Percentiles rank a stretch among this genome's conserved stretches.
These are phyloP conservation scores for Eucalyptus shirleyi DNA, from an alignment of 345 rosid species.

Conservation along the genomic window DNA sequence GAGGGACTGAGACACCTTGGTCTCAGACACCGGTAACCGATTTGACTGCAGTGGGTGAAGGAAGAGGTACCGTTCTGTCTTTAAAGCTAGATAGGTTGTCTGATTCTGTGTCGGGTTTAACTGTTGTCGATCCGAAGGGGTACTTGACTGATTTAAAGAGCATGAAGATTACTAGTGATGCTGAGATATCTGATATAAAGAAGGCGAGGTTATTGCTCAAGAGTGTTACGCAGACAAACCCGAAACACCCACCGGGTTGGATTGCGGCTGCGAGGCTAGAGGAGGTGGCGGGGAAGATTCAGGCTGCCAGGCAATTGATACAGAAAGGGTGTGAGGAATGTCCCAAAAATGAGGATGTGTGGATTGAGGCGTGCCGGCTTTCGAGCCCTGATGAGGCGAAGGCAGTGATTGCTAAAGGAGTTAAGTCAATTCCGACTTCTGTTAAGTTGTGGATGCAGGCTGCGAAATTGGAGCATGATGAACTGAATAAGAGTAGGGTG, in stretches of 20 bases:
- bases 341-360: slow-evolving; percentile 82
- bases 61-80: slow-evolving; percentile 89
- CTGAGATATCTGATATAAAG: slow-evolving; percentile 86
- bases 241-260: slow-evolving; percentile 93
- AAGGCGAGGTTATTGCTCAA: slow-evolving; percentile 83
- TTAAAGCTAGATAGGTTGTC: slow-evolving; percentile 83
- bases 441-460: slow-evolving; percentile 91
- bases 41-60: slow-evolving; percentile 91
- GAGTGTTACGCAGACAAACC: slow-evolving; percentile 83
- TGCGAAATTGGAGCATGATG: slow-evolving; percentile 75
- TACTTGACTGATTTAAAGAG: slow-evolving; percentile 89
- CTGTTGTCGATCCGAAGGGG: slow-evolving; percentile 93
- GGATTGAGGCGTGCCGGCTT: slow-evolving; percentile 90
- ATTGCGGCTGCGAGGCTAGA: slow-evolving; percentile 94
- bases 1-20: slow-evolving; percentile 91
- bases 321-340: slow-evolving; percentile 91
- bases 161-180: slow-evolving; percentile 94
- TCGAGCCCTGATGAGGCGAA: slow-evolving; percentile 85
- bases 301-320: slow-evolving; percentile 69
- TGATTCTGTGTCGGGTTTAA: slow-evolving; percentile 73
- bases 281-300: slow-evolving; percentile 92
- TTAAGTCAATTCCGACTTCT: slow-evolving; percentile 75
- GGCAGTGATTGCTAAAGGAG: slow-evolving; percentile 81
- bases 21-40: slow-evolving; percentile 78
- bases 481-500: slow-evolving; percentile 62